Evolutionary conservation across 208 protist genomes (phyloP).

Genomic region (Leishmania arabica): DNA sequence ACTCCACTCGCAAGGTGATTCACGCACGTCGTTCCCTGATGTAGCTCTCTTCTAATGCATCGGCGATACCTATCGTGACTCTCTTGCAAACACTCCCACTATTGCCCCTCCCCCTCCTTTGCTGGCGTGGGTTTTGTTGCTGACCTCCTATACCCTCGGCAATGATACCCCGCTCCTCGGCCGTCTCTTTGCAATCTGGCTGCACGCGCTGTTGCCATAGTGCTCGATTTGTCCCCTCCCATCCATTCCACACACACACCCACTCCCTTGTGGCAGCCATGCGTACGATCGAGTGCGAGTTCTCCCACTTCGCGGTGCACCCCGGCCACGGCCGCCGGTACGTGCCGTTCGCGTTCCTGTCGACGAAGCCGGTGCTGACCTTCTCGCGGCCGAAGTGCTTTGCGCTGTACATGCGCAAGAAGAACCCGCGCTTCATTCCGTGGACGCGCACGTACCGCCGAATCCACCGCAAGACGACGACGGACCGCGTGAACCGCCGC

Average conservation of each 20-base stretch:
- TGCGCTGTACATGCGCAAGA: slow-evolving; percentile 94
- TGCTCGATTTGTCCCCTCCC: neutral
- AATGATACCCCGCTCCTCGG: neutral
- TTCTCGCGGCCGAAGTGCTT: slow-evolving; percentile 92
- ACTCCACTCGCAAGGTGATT: neutral
- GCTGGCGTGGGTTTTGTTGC: neutral
- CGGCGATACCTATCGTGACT: slow-evolving; percentile 92
- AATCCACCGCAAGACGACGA: slow-evolving; percentile 92
- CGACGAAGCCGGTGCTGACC: slow-evolving; percentile 94
- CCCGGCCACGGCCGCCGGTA: slow-evolving; percentile 94
- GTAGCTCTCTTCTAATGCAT: slow-evolving; percentile 11
- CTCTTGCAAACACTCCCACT: slow-evolving; percentile 88
- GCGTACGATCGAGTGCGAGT: slow-evolving; percentile 87
- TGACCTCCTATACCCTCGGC: neutral
- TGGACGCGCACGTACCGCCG: slow-evolving; percentile 95
- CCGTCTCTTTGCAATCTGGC: neutral
- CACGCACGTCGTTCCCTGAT: too few species aligned
- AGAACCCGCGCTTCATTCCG: slow-evolving; percentile 93
- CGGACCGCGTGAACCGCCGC: slow-evolving; percentile 82
- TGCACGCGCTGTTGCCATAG: neutral
- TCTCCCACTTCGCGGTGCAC: slow-evolving; percentile 93
- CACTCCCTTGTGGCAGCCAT: slow-evolving; percentile 26
- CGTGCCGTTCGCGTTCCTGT: slow-evolving; percentile 93
- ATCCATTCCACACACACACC: slow-evolving; percentile 30
- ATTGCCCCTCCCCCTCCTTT: slow-evolving; percentile 28